Base-by-base conservation (phyloP, 106 monocot genomes). In the Dactylorhiza incarnata region DNA sequence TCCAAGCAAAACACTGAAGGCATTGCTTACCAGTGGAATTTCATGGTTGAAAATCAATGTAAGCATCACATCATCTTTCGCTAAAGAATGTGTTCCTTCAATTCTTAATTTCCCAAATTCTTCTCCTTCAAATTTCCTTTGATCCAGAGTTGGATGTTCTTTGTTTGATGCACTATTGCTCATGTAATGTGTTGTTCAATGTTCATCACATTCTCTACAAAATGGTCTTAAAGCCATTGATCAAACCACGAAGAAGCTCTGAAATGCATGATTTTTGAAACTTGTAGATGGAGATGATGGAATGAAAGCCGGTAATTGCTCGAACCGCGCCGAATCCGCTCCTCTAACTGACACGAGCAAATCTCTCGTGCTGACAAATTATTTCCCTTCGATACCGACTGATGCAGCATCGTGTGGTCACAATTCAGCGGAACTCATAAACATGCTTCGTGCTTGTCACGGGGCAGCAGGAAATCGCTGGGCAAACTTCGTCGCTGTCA, bases 21-120 rank as follows among this genome's bases (percentile, higher is more conserved):
- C 37, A 91, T 94, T 75, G 94, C 94, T n/a, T 94, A 91, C 61
- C 91, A 94, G 50, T 91, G 94, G 94, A 90, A 89, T 68, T 91
- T 69, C 81, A 91, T 94, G 86, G 88, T 94, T 24, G 94, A 94
- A 79, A 94, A 91, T 83, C 88, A 90, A 71, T 94, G 90, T 91
- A 68, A 85, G 88, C 20, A 77, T 47, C 11, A 15, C 5, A n/a
- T 58, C 9, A 9, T 68, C 48, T 24, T 17, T 46, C 20, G 63
- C 48, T 74, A 16, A 50, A 72, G 8, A 73, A 48, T 59, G 23
- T 15, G 70, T 46, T 23, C 9, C 45, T 37, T 37, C 37, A 37
- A 37, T 37, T 37, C 37, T 37, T 37, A 37, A 37, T 37, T 37
- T 37, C 37, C 37, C 37, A 37, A 37, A 37, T 37, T 37, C 37